Evolutionary conservation across 139 green algal genomes (phyloP).

Genomic region (Chlorella vulgaris): DNA sequence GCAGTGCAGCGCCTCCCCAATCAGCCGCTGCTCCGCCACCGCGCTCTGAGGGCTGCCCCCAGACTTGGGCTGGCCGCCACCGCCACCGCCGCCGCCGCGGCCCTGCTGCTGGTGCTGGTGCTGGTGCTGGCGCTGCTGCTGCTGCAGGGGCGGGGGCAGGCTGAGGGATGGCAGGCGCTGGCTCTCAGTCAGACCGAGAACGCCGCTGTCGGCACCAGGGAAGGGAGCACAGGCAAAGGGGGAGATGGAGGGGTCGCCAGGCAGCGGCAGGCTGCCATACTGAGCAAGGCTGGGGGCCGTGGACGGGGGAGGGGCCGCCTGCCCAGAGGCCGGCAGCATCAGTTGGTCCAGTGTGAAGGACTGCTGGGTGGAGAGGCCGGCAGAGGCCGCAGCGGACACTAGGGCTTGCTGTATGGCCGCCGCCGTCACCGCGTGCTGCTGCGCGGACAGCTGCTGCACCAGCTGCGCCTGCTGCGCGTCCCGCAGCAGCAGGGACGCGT

Average conservation of each 20-base stretch:
- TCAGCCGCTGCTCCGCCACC: conserved; percentile 17
- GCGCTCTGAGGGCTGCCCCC: not conserved
- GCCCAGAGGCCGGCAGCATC: not conserved
- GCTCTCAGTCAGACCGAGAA: not conserved
- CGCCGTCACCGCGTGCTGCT: conserved; percentile 18
- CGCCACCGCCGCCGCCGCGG: not conserved
- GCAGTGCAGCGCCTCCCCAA: conserved; percentile 25
- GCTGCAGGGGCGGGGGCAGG: not conserved
- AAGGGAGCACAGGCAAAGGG: conserved; percentile 10
- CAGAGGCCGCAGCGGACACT: not conserved
- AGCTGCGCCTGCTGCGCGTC: conserved; percentile 25
- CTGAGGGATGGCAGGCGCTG: not conserved
- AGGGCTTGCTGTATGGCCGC: conserved; percentile 34
- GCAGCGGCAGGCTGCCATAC: not conserved
- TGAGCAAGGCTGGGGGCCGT: not conserved
- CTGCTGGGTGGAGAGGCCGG: not conserved
- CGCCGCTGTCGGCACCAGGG: not conserved
- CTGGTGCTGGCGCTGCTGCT: not conserved
- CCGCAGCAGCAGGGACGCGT: conserved; percentile 17
- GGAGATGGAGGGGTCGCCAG: conserved; percentile 1
- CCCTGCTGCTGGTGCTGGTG: not conserved
- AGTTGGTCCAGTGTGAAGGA: not conserved
- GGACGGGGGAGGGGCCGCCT: not conserved
- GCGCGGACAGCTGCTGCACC: conserved; percentile 16
- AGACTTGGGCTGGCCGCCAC: not conserved